A percentile compares a stretch with the other conserved stretches of the same genome.
Conservation (phyloP, 441 rosid genomes). For the Mallotus japonicus region DNA sequence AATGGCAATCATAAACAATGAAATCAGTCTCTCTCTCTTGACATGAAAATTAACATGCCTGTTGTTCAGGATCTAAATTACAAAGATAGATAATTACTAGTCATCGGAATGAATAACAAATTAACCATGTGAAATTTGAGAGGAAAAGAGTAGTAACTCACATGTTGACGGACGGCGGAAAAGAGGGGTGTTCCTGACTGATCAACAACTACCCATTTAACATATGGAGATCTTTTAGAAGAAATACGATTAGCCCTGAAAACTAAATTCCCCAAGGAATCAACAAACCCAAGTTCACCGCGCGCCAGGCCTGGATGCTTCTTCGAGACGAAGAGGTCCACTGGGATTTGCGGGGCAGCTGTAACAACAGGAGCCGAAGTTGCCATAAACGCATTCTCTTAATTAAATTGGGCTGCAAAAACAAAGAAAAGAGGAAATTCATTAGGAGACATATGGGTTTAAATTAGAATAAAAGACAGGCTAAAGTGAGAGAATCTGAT, state of each 20-base stretch:
- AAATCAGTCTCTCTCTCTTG: too few relatives aligned
- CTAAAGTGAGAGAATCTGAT: too few relatives aligned
- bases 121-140: too few relatives aligned
- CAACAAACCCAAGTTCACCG: conserved; percentile 61
- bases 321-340: conserved; percentile 72
- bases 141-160: conserved; percentile 27
- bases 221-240: conserved; percentile 30
- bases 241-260: conserved; percentile 38
- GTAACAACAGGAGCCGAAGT: neutral
- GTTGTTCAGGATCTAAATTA: neutral
- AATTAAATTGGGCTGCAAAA: too few relatives aligned
- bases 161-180: conserved; percentile 48
- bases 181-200: conserved; percentile 46
- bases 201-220: conserved; percentile 42
- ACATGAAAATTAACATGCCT: neutral
- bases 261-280: conserved; percentile 50
- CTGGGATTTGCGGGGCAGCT: conserved; percentile 43
- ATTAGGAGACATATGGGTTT: too few relatives aligned
- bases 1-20: neutral
- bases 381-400: too few relatives aligned
- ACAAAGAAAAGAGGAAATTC: too few relatives aligned
- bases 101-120: neutral
- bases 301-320: conserved; percentile 50
- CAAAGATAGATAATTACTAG: too few relatives aligned
- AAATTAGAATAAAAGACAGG: too few relatives aligned